These are phyloP conservation scores for Suillus spraguei DNA, from an alignment of 768 basidiomycete species.

Conservation along the genomic window DNA sequence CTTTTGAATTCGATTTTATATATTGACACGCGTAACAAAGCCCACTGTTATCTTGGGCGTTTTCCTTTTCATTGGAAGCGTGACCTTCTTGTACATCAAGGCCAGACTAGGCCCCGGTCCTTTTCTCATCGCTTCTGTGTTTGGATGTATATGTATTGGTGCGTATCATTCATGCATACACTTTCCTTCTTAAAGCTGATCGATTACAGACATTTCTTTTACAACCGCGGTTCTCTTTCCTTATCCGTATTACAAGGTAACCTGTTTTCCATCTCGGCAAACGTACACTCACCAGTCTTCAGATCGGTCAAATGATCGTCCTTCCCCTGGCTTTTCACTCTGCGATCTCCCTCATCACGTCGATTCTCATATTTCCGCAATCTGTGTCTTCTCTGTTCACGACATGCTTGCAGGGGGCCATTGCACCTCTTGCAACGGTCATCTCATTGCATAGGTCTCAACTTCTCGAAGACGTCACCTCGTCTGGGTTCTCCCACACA, in stretches of 20 bases:
- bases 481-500: slow-evolving; percentile 33
- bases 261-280: not conserved
- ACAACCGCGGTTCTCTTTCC: slow-evolving; percentile 64
- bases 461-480: slow-evolving; percentile 43
- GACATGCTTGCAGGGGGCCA: slow-evolving; percentile 45
- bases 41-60: slow-evolving; percentile 61
- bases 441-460: slow-evolving; percentile 49
- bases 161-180: slow-evolving; percentile 15
- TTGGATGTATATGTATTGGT: slow-evolving; percentile 66
- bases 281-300: slow-evolving; percentile 10
- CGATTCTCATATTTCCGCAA: slow-evolving; percentile 61
- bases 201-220: slow-evolving; percentile 52
- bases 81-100: slow-evolving; percentile 59
- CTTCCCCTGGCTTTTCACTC: slow-evolving; percentile 64
- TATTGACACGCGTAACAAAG: slow-evolving; percentile 25
- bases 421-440: slow-evolving; percentile 48
- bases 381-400: slow-evolving; percentile 65
- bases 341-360: slow-evolving; percentile 52
- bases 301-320: slow-evolving; percentile 54
- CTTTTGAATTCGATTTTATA: not conserved
- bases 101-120: slow-evolving; percentile 66
- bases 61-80: slow-evolving; percentile 65
- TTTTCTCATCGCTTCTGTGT: slow-evolving; percentile 54
- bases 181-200: slow-evolving; percentile 3
- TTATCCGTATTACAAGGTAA: slow-evolving; percentile 58